Evolutionary conservation across 805 yeast genomes (phyloP).

Genomic region (Ogataea methanolica): DNA sequence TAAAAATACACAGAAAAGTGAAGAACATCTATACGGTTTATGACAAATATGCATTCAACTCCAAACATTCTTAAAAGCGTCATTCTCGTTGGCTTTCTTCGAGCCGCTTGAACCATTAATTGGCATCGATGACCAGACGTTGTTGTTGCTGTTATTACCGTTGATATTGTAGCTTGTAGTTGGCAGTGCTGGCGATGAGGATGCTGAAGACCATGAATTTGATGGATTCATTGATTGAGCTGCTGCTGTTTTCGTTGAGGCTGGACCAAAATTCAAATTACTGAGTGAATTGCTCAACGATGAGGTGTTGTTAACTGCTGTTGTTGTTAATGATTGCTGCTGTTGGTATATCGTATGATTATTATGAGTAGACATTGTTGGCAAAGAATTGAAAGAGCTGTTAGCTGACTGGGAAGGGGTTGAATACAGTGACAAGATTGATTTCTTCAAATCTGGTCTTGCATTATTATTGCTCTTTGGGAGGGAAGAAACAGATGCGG

Average conservation of each 20-base stretch:
- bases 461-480: slow-evolving; percentile 17
- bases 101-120: slow-evolving; percentile 1
- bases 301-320: not conserved
- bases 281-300: slow-evolving; percentile 4
- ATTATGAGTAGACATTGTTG: slow-evolving; percentile 1
- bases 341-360: not conserved
- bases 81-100: slow-evolving; percentile 16
- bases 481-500: not conserved
- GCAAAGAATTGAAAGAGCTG: slow-evolving; percentile 11
- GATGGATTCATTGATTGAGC: not conserved
- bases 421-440: slow-evolving; percentile 84
- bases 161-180: not conserved
- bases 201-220: not conserved
- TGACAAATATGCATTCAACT: slow-evolving; percentile 4
- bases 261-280: slow-evolving; percentile 1
- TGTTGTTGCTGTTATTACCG: slow-evolving; percentile 1
- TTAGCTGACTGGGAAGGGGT: slow-evolving; percentile 39
- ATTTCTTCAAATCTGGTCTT: slow-evolving; percentile 86
- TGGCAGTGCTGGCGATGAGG: not conserved
- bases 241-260: not conserved
- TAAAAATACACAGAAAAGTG: not conserved
- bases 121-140: slow-evolving; percentile 12
- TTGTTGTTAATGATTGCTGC: not conserved
- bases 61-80: slow-evolving; percentile 32
- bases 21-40: not conserved